phyloP scores from a whole-genome alignment of 306 rosid genomes.

The Prunus mongolica region DNA sequence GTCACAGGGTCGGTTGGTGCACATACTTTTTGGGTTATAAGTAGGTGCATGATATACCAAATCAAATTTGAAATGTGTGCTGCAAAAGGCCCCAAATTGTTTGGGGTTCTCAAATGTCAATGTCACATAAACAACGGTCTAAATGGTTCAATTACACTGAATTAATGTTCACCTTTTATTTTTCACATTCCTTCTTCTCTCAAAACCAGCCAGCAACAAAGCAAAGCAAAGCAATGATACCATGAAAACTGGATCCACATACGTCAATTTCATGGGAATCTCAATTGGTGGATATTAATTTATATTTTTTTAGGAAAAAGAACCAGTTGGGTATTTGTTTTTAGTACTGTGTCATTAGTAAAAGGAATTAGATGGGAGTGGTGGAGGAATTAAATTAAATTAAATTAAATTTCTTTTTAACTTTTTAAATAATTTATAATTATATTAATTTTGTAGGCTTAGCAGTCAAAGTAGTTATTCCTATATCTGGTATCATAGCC shows the following conservation, averaged over 20 bases:
- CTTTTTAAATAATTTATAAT: no score
- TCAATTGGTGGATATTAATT: conserved; percentile 36
- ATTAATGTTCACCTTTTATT: background rate
- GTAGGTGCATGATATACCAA: background rate
- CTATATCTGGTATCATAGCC: background rate
- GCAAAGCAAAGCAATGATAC: conserved; percentile 33
- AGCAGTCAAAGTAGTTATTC: background rate
- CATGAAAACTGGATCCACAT: conserved; percentile 20
- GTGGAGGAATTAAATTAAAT: background rate
- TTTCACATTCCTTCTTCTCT: conserved; percentile 19
- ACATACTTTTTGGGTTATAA: background rate
- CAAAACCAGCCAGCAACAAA: conserved; percentile 26
- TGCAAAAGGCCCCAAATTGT: background rate
- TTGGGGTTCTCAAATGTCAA: background rate
- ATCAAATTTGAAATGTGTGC: background rate
- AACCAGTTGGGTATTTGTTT: background rate
- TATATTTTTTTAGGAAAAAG: conserved; percentile 22
- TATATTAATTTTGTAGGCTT: background rate
- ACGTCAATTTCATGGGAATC: conserved; percentile 32
- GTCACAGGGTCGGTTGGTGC: background rate
- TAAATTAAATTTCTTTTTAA: background rate
- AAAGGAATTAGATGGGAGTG: background rate
- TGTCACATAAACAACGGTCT: background rate
- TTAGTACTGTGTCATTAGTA: background rate
- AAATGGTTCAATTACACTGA: background rate